Conservation (phyloP, 805 yeast species). For the Candida rishiriensis region DNA sequence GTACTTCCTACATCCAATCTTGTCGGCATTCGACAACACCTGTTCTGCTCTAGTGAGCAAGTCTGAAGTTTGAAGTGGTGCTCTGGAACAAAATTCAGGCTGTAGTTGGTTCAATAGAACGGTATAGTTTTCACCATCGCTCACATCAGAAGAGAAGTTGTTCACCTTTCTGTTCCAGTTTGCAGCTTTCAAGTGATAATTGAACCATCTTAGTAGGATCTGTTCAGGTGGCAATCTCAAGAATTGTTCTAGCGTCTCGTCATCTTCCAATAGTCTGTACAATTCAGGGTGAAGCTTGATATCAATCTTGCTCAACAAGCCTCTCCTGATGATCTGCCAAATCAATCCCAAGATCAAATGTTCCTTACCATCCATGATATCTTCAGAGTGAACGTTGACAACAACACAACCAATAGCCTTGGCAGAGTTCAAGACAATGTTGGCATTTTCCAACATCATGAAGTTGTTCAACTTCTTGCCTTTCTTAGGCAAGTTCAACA, state of each 20-base stretch:
- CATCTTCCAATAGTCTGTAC: slow-evolving; percentile 90
- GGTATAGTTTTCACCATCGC: slow-evolving; percentile 95
- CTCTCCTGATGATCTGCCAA: slow-evolving; percentile 98
- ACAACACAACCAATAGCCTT: slow-evolving; percentile 98
- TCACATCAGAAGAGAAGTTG: slow-evolving; percentile 82
- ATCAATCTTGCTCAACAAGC: slow-evolving; percentile 89
- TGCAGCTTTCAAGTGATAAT: slow-evolving; percentile 91
- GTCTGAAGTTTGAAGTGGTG: slow-evolving; percentile 78
- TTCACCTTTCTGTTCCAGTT: slow-evolving; percentile 80
- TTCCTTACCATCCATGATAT: slow-evolving; percentile 87
- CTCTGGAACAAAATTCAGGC: slow-evolving; percentile 74
- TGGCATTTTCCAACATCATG: slow-evolving; percentile 95
- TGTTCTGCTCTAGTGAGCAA: slow-evolving; percentile 81
- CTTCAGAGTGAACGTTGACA: slow-evolving; percentile 95
- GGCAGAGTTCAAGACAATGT: slow-evolving; percentile 96
- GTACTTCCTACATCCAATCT: slow-evolving; percentile 87
- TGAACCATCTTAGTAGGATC: slow-evolving; percentile 94
- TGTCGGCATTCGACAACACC: slow-evolving; percentile 82
- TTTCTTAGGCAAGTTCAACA: slow-evolving; percentile 79
- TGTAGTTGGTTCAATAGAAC: slow-evolving; percentile 82
- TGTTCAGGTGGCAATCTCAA: slow-evolving; percentile 97
- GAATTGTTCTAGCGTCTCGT: slow-evolving; percentile 95
- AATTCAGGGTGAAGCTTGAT: slow-evolving; percentile 95
- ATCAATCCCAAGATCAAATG: slow-evolving; percentile 87
- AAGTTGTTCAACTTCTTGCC: slow-evolving; percentile 84